Evolutionary conservation across 192 early-diverging fungal species (phyloP), one percentile per base, ranked within the genome.

Genomic region (Powellomyces hirtus): DNA sequence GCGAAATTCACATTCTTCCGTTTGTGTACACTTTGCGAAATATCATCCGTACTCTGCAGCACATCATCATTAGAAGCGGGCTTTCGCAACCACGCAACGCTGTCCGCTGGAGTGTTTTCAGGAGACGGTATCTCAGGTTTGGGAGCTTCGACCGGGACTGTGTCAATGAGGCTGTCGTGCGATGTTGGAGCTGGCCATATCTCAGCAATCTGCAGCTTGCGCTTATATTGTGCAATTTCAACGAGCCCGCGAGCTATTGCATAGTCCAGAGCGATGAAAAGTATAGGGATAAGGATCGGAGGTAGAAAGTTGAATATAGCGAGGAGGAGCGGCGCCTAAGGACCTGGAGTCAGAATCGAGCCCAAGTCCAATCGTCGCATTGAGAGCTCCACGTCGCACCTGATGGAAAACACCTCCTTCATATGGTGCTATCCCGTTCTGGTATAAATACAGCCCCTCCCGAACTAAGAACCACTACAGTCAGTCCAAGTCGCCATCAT

Each of bases 391-490:
- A n/a, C n/a, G 40, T n/a, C 42, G 22, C 35, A 78, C 93, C 79
- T 95, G 94, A 74, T 96, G 93, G 70, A 90, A 92, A 18, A 91
- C 80, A 40, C 90, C 91, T 27, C 93, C 94, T 62, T 94, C 90
- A 74, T 92, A 97, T 4, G 93, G 91, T 24, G 89, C 83, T 0
- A 96, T 83, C 37, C 83, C 86, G 62, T 89, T 80, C 18, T 79
- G 63, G 64, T 84, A 91, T 33, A 97, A 79, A 77, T 85, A 89
- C 30, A 95, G 72, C 31, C 94, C 97, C 76, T 97, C 97, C 6
- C 84, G 79, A 27, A 97, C 92, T 92, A 75, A 58, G 14, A 0
- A 31, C 53, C 2, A 42, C 18, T 13, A 13, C 18, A 42, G 40
- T 18, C 8, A 42, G 18, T 8, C 40, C 10, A 18, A 13, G 40